Base-by-base conservation (phyloP, 2,329 filamentous ascomycete genomes). In the Triangularia verruculosa region DNA sequence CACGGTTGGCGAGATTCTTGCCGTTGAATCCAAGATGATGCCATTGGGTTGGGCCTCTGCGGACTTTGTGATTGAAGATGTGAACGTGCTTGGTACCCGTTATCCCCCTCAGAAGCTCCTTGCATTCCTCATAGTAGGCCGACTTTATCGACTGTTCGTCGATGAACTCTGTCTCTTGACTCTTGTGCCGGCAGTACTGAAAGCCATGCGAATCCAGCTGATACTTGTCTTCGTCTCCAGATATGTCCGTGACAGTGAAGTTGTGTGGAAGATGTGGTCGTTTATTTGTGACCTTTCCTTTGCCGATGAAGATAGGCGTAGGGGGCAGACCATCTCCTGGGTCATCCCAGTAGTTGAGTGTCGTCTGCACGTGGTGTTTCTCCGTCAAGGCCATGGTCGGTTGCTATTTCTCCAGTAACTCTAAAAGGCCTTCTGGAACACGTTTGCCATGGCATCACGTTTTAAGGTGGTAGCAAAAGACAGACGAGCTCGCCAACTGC, bases 91-190 rank as follows among this genome's bases (percentile, higher is more conserved):
- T 61, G 22, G 71, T 72, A 5, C 72, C 71, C 1, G 71, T 73
- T 22, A 76, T 79, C 2, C 84, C 80, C 59, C 86, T 87, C 0
- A 93, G 72, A 17, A 93, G 76, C 55, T 84, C 74, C 73, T 88
- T 85, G 39, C 91, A 85, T 72, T 93, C 90, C 0, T 86, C 84
- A 74, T 93, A 94, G 77, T 93, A 94, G 25, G 81, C 77, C 1
- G 76, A 69, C 69, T 84, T 79, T 70, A 94, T 87, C 25, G 79
- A 77, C 2, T 82, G 80, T 58, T 89, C 85, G 72, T 89, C 82
- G 4, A 67, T 68, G 62, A 79, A 80, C 1, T 70, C 69, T n/a
- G 69, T 65, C 54, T 78, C 70, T 2, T 32, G 32, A 66, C 73
- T 75, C 11, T 59, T 34, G 52, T 70, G 61, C 51, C 61, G 70